Percentiles rank a stretch among this genome's conserved stretches.
Evolutionary conservation across 148 eudicot genomes (phyloP).

Genomic region (Gaultheria prostrata): DNA sequence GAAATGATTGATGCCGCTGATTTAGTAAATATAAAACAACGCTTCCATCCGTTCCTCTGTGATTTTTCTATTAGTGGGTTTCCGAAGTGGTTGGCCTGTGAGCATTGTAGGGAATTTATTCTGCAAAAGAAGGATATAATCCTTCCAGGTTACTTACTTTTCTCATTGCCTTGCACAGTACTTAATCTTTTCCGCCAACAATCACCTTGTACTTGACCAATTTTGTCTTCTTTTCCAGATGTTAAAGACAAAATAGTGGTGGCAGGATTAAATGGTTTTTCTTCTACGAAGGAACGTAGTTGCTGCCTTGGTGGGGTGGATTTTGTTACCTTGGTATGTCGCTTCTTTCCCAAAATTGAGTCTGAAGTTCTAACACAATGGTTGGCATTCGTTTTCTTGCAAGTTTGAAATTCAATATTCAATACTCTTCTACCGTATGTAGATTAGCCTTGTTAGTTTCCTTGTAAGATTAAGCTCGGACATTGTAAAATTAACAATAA

Average conservation of each 20-base stretch:
- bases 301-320: slow-evolving; percentile 86
- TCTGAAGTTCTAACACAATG: background rate
- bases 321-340: slow-evolving; percentile 80
- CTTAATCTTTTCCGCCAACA: slow-evolving; percentile 4
- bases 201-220: background rate
- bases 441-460: background rate
- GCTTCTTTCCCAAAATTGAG: background rate
- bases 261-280: slow-evolving; percentile 11
- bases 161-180: background rate
- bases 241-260: slow-evolving; percentile 14
- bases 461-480: background rate
- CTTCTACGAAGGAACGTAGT: slow-evolving; percentile 28
- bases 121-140: slow-evolving; percentile 26
- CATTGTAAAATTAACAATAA: background rate
- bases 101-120: slow-evolving; percentile 35
- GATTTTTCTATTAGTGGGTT: slow-evolving; percentile 64
- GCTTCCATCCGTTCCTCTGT: slow-evolving; percentile 68
- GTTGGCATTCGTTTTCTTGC: background rate
- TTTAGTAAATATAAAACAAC: slow-evolving; percentile 30
- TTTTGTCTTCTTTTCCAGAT: slow-evolving; percentile 32
- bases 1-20: slow-evolving; percentile 47
- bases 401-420: background rate
- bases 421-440: background rate
- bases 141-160: slow-evolving; percentile 39
- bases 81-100: slow-evolving; percentile 79